Evolutionary conservation across 345 rosid species (phyloP), one percentile per base, ranked within the genome.

Genomic region (Populus tremula): DNA sequence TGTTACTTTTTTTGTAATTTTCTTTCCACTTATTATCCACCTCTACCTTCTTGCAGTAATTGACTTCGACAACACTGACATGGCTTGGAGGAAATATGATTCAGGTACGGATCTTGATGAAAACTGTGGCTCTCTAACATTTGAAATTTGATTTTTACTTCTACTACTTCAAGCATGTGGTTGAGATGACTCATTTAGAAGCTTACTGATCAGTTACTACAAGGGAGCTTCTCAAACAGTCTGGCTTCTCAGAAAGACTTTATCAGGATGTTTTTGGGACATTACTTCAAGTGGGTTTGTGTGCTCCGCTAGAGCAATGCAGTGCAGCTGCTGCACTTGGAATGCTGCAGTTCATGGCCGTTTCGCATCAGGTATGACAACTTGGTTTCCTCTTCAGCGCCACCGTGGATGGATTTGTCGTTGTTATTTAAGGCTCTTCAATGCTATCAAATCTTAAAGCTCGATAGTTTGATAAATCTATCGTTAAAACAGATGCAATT

Each of bases 1-100:
- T 71, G 16, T 23, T 27, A 21, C 12, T 54, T 76, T 70, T 33
- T 27, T 45, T 33, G 20, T 71, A 29, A 43, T 66, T 77, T 74
- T 69, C 62, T 70, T 43, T 20, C 20, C 33, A 27, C 16, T 47
- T 17, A 61, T 75, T 35, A 65, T 80, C 64, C 12, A 72, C 47
- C n/a, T 53, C 59, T 13, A 67, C 23, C 56, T 76, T 76, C n/a
- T 78, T 86, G 80, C 84, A 91, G 96, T 85, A 47, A 81, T 90
- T 13, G 92, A 90, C 82, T 89, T 89, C 68, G 93, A 91, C 85
- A 88, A 89, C 84, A 91, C 92, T 8, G 95, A 91, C 2, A 20
- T 67, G 38, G 88, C 93, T 50, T 91, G 96, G 93, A 87, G 79
- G 79, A 91, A 85, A 77, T 87, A 90, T 45, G 91, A 90, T 85